Conservation (phyloP, 2,329 filamentous ascomycete genomes). For the Cladosporium sp. region DNA sequence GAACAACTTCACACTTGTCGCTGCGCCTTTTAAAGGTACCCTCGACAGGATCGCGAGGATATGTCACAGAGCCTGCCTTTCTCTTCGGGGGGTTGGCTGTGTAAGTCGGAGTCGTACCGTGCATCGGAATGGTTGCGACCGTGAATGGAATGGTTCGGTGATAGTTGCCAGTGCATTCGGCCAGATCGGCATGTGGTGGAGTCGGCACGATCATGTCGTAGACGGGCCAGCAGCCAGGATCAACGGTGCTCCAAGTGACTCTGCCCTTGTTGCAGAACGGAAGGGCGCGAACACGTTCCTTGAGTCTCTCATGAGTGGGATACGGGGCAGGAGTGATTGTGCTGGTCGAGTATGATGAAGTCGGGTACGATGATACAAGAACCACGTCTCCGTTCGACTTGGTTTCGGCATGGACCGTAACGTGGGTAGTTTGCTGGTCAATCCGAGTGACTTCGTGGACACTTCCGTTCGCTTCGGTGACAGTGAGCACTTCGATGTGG, state of each 20-base stretch:
- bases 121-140: not conserved
- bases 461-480: not conserved
- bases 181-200: not conserved
- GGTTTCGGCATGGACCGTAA: constrained; percentile 4
- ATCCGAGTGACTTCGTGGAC: constrained; percentile 4
- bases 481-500: constrained; percentile 12
- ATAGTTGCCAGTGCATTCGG: not conserved
- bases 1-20: not conserved
- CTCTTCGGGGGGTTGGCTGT: not conserved
- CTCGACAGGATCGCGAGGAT: not conserved
- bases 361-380: not conserved
- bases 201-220: not conserved
- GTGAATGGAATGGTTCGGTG: not conserved
- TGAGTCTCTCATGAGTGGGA: not conserved
- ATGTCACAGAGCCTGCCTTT: not conserved
- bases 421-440: constrained; percentile 9
- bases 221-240: not conserved
- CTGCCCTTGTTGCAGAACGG: not conserved
- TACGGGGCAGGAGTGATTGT: not conserved
- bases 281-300: not conserved
- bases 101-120: not conserved
- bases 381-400: constrained; percentile 4
- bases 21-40: not conserved
- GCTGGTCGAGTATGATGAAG: not conserved
- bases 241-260: not conserved